These are phyloP conservation scores for Leccinum arenicola DNA, from an alignment of 768 basidiomycete species.

Conservation along the genomic window DNA sequence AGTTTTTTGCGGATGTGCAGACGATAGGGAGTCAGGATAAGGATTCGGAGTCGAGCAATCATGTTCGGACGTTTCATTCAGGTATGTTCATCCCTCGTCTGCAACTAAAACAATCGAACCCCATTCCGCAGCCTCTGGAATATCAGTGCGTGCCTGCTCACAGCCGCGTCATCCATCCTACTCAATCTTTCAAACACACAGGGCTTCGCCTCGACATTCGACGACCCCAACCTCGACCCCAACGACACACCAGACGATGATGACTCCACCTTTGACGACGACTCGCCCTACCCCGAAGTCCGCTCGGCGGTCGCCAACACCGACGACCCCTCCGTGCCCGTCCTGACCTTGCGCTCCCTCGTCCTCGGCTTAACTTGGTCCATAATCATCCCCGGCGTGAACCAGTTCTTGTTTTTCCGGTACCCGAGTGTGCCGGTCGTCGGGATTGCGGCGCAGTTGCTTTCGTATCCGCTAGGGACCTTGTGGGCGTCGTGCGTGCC, in stretches of 20 bases:
- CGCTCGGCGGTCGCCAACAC: conserved; percentile 68
- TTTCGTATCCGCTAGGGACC: conserved; percentile 68
- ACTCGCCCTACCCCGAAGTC: conserved; percentile 73
- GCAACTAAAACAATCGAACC: neutral
- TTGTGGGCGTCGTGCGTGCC: conserved; percentile 54
- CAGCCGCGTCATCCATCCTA: neutral
- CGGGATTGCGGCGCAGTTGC: conserved; percentile 66
- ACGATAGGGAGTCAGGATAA: conserved; percentile 24
- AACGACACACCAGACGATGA: neutral
- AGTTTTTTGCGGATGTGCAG: conserved; percentile 9
- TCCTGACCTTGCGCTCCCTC: conserved; percentile 67
- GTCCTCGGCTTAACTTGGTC: conserved; percentile 69
- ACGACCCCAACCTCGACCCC: conserved; percentile 30
- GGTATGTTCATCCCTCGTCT: conserved; percentile 9
- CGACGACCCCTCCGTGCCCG: conserved; percentile 63
- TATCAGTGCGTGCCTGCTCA: conserved; percentile 15
- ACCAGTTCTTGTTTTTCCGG: conserved; percentile 79
- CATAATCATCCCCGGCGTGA: conserved; percentile 60
- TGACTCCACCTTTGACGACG: conserved; percentile 41
- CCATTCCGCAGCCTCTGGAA: conserved; percentile 12
- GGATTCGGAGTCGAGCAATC: conserved; percentile 15
- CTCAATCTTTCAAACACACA: neutral
- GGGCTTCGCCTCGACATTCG: neutral
- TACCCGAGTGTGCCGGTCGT: conserved; percentile 64
- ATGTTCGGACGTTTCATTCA: conserved; percentile 14